Percentiles rank a stretch among this genome's conserved stretches.
Evolutionary conservation across 2,329 filamentous ascomycete genomes (phyloP).

Genomic region (Elsinoe arachidis): DNA sequence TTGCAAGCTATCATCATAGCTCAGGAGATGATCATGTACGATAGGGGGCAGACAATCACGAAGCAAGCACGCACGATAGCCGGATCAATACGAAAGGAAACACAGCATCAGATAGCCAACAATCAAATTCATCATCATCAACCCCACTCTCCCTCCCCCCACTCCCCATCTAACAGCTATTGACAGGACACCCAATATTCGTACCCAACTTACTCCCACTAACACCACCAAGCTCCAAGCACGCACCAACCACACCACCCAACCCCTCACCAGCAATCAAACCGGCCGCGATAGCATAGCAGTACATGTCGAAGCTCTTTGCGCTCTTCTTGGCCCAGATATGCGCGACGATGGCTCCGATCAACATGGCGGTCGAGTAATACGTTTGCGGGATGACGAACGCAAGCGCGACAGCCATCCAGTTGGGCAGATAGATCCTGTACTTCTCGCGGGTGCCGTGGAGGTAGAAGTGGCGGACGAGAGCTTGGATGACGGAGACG

Average conservation of each 20-base stretch:
- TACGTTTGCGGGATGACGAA: constrained; percentile 48
- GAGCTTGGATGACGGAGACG: constrained; percentile 38
- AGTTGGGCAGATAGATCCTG: constrained; percentile 47
- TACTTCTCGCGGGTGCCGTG: constrained; percentile 43
- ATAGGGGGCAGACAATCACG: too few relatives aligned
- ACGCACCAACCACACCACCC: constrained; percentile 49
- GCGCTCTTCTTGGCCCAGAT: constrained; percentile 46
- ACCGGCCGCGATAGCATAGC: constrained; percentile 49
- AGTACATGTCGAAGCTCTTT: constrained; percentile 41
- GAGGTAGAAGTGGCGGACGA: constrained; percentile 43
- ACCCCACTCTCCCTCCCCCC: background rate
- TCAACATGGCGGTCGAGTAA: constrained; percentile 47
- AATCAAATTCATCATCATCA: background rate
- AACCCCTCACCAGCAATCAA: constrained; percentile 54
- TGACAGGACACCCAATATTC: constrained; percentile 30
- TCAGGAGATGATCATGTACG: too few relatives aligned
- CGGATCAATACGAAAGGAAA: background rate
- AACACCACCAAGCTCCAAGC: constrained; percentile 34
- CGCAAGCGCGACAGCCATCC: constrained; percentile 49
- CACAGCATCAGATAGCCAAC: background rate
- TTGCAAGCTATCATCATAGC: too few relatives aligned
- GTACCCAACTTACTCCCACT: constrained; percentile 31
- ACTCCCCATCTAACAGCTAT: constrained; percentile 13
- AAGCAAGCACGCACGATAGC: too few relatives aligned
- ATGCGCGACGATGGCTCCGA: constrained; percentile 43